Evolutionary conservation across 176 grass and related monocot genomes (phyloP).

Genomic region (Eleusine indica): DNA sequence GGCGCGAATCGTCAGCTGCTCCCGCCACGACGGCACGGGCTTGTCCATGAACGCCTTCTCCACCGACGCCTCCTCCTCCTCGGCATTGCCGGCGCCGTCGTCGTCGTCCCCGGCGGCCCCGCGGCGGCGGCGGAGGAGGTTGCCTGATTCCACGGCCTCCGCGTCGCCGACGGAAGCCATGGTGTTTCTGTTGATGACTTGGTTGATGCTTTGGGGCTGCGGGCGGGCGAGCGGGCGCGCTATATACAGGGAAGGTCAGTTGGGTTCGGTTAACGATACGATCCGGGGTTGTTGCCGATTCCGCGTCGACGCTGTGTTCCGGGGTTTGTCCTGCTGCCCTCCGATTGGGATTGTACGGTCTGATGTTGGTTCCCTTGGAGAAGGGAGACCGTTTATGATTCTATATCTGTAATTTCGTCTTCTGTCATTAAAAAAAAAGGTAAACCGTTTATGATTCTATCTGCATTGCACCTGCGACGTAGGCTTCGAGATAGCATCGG

Average conservation of each 20-base stretch:
- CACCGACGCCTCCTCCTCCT: slow-evolving; percentile 29
- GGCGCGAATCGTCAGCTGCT: slow-evolving; percentile 75
- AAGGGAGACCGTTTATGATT: background rate
- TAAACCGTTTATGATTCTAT: background rate
- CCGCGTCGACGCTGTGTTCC: background rate
- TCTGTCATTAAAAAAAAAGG: background rate
- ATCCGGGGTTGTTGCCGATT: background rate
- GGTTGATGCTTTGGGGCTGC: background rate
- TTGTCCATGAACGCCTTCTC: slow-evolving; percentile 54
- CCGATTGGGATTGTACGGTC: background rate
- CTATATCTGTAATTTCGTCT: too few species aligned
- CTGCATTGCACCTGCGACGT: too few species aligned
- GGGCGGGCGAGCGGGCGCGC: background rate
- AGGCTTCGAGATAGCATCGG: background rate
- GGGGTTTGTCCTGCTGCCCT: background rate
- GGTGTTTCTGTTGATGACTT: slow-evolving; percentile 2
- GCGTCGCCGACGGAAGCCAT: slow-evolving; percentile 40
- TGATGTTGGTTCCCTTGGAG: background rate
- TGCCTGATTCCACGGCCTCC: slow-evolving; percentile 34
- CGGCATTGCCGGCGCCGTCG: background rate
- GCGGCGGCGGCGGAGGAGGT: slow-evolving; percentile 33
- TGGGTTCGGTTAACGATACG: background rate
- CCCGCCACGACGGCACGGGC: slow-evolving; percentile 61
- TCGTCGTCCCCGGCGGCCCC: background rate
- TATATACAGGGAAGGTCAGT: slow-evolving; percentile 21